phyloP scores from a whole-genome alignment of 805 yeast species.

The Teunomyces atbi region DNA sequence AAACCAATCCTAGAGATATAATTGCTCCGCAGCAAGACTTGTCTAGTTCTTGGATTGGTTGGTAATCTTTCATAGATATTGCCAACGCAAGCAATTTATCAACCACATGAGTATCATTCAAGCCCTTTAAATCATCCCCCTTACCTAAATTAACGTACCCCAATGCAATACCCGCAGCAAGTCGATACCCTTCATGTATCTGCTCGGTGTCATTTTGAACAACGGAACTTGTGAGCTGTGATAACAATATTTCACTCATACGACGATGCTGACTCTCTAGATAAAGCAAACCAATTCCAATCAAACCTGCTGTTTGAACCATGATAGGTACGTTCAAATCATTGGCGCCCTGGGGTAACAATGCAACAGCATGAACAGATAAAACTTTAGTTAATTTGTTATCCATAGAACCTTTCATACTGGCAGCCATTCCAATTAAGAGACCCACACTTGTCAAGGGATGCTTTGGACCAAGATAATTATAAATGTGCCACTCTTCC shows the following conservation, averaged over 20 bases:
- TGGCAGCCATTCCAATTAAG: slow-evolving; percentile 89
- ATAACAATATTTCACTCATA: slow-evolving; percentile 75
- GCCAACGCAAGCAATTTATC: slow-evolving; percentile 61
- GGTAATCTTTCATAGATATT: slow-evolving; percentile 59
- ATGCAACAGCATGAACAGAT: slow-evolving; percentile 88
- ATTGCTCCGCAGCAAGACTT: slow-evolving; percentile 73
- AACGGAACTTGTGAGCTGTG: slow-evolving; percentile 62
- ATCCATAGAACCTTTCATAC: slow-evolving; percentile 80
- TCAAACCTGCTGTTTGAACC: slow-evolving; percentile 88
- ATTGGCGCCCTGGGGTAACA: slow-evolving; percentile 86
- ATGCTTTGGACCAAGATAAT: slow-evolving; percentile 87
- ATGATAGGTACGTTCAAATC: slow-evolving; percentile 79
- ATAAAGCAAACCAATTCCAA: slow-evolving; percentile 87
- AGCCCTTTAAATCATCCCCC: slow-evolving; percentile 59
- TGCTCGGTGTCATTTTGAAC: slow-evolving; percentile 52
- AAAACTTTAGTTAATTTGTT: slow-evolving; percentile 83
- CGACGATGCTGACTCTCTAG: slow-evolving; percentile 75
- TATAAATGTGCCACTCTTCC: slow-evolving; percentile 96
- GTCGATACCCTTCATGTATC: slow-evolving; percentile 75
- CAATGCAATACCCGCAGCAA: slow-evolving; percentile 84
- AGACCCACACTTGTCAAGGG: slow-evolving; percentile 82
- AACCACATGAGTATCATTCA: slow-evolving; percentile 62
- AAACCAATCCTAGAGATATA: slow-evolving; percentile 71
- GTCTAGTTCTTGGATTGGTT: slow-evolving; percentile 55
- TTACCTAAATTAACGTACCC: slow-evolving; percentile 83